phyloP scores from a whole-genome alignment of 768 basidiomycete genomes.

The Gautieria morchelliformis region DNA sequence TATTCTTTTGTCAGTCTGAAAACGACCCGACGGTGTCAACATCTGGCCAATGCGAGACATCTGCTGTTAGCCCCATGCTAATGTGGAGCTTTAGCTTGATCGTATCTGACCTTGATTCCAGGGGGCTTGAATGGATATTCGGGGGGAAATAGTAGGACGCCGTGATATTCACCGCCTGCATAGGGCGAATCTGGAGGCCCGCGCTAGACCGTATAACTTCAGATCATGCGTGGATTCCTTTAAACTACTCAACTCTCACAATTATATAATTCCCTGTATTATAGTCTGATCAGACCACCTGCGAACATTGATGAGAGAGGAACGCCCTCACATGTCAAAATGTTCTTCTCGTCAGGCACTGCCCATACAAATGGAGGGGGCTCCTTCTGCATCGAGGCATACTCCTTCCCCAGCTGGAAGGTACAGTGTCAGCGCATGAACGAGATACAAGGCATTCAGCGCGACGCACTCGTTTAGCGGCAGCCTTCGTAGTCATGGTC shows the following conservation, averaged over 20 bases:
- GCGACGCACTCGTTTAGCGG: conserved; percentile 63
- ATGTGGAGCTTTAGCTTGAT: neutral
- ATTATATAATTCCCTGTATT: conserved; percentile 87
- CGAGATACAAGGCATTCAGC: neutral
- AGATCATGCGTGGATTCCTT: conserved; percentile 9
- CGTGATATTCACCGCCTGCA: conserved; percentile 89
- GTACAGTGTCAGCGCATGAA: conserved; percentile 4
- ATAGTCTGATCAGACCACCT: conserved; percentile 1
- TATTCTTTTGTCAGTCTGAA: conserved; percentile 89
- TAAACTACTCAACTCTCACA: conserved; percentile 33
- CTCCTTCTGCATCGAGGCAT: conserved; percentile 81
- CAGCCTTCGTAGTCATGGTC: conserved; percentile 75
- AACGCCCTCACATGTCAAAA: conserved; percentile 68
- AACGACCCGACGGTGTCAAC: conserved; percentile 85
- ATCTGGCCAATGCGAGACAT: conserved; percentile 40
- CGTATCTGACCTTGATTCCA: conserved; percentile 75
- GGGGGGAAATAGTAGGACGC: conserved; percentile 81
- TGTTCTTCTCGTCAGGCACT: conserved; percentile 94
- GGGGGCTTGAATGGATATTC: conserved; percentile 98
- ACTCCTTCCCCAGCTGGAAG: conserved; percentile 74
- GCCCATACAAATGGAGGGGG: conserved; percentile 97
- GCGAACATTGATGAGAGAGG: neutral
- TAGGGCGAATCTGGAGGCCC: conserved; percentile 93
- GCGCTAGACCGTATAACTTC: conserved; percentile 36
- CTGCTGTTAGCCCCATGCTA: too few relatives aligned